Conservation (phyloP, 2,329 filamentous ascomycete genomes). For the Neocucurbitaria cava region DNA sequence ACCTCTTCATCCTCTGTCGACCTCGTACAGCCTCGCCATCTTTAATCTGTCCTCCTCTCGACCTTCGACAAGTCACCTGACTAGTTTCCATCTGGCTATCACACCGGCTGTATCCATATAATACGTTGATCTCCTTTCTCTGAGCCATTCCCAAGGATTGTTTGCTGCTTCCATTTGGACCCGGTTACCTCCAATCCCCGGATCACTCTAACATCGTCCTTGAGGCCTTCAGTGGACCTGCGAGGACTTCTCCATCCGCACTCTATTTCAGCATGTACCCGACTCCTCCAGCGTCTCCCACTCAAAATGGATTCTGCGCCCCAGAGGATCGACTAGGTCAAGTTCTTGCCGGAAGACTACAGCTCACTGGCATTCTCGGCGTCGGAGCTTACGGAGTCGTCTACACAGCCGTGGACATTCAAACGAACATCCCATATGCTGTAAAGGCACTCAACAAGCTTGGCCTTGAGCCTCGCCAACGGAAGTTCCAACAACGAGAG, state of each 20-base stretch:
- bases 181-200: slow-evolving; percentile 17
- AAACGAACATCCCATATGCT: slow-evolving; percentile 82
- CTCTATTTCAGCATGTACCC: slow-evolving; percentile 53
- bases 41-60: slow-evolving; percentile 11
- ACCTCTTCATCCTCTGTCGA: slow-evolving; percentile 19
- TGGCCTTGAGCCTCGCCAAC: slow-evolving; percentile 86
- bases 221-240: slow-evolving; percentile 52
- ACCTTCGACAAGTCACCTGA: slow-evolving; percentile 32
- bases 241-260: slow-evolving; percentile 39
- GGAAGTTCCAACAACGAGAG: slow-evolving; percentile 90
- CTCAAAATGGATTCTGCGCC: slow-evolving; percentile 51
- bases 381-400: slow-evolving; percentile 97
- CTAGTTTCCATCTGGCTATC: slow-evolving; percentile 21
- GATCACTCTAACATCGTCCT: slow-evolving; percentile 38
- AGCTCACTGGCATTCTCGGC: slow-evolving; percentile 84
- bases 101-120: slow-evolving; percentile 17
- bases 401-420: slow-evolving; percentile 85
- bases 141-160: slow-evolving; percentile 11
- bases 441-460: slow-evolving; percentile 97
- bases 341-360: slow-evolving; percentile 80
- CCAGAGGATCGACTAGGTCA: slow-evolving; percentile 89
- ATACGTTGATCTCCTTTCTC: slow-evolving; percentile 19
- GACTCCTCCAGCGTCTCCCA: slow-evolving; percentile 59
- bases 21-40: slow-evolving; percentile 13
- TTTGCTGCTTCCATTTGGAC: slow-evolving; percentile 10